These are phyloP conservation scores for Phaeomoniella chlamydospora DNA, from an alignment of 2,329 filamentous ascomycete genomes.

Conservation along the genomic window DNA sequence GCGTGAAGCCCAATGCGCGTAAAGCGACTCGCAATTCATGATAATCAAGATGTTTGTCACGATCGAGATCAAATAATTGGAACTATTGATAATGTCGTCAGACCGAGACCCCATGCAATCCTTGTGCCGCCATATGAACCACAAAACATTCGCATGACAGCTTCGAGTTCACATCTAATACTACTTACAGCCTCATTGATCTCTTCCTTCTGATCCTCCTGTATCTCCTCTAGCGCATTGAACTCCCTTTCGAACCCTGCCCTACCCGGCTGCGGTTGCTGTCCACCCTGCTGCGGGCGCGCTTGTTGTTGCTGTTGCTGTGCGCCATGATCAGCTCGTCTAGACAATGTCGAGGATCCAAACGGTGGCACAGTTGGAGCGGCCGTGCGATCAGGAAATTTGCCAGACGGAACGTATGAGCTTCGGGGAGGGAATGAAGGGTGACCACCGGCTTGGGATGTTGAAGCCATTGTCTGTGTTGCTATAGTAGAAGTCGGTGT, in stretches of 20 bases:
- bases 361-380: conserved; percentile 18
- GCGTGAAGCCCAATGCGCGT: conserved; percentile 85
- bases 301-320: conserved; percentile 14
- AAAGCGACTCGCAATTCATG: conserved; percentile 96
- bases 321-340: conserved; percentile 11
- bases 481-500: too few species aligned
- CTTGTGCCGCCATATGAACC: too few species aligned
- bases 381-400: conserved; percentile 33
- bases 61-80: conserved; percentile 90
- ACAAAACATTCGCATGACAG: too few species aligned
- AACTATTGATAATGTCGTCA: conserved; percentile 52
- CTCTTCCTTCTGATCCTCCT: conserved; percentile 82
- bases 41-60: conserved; percentile 87
- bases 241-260: conserved; percentile 29
- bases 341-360: conserved; percentile 26
- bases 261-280: conserved; percentile 21
- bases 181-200: conserved; percentile 76
- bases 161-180: too few species aligned
- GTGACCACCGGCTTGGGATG: conserved; percentile 18
- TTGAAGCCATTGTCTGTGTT: conserved; percentile 3
- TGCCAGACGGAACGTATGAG: conserved; percentile 34
- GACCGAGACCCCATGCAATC: too few species aligned
- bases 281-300: conserved; percentile 24
- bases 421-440: conserved; percentile 41
- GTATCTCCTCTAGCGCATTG: conserved; percentile 43